phyloP scores from a whole-genome alignment of 2,329 filamentous ascomycete genomes.

The Pseudonectria foliicola region DNA sequence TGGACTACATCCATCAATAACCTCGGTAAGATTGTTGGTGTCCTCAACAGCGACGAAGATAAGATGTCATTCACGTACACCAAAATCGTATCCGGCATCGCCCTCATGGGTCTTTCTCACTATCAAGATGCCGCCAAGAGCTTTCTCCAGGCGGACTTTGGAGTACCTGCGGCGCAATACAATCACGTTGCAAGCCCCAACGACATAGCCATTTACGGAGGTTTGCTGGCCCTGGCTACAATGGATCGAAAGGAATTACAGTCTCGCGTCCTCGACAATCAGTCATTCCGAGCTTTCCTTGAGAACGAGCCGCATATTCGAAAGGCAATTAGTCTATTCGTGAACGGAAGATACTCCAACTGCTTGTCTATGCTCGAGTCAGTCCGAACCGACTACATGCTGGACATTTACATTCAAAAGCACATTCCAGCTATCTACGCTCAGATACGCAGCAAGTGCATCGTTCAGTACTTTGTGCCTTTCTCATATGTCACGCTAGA shows the following conservation, averaged over 20 bases:
- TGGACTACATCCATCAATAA: constrained; percentile 62
- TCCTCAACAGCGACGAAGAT: constrained; percentile 41
- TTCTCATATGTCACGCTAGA: constrained; percentile 81
- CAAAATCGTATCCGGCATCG: constrained; percentile 45
- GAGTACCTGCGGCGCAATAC: constrained; percentile 43
- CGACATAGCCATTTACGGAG: constrained; percentile 87
- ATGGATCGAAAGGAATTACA: constrained; percentile 78
- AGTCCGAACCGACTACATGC: constrained; percentile 78
- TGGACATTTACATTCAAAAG: constrained; percentile 77
- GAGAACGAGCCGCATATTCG: constrained; percentile 92
- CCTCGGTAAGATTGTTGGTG: constrained; percentile 55
- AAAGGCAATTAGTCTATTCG: constrained; percentile 82
- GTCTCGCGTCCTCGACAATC: constrained; percentile 68
- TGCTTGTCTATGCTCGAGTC: constrained; percentile 78
- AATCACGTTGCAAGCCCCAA: constrained; percentile 72
- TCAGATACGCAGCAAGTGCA: constrained; percentile 79
- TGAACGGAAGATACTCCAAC: constrained; percentile 79
- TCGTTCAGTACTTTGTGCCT: constrained; percentile 84
- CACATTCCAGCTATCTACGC: constrained; percentile 66
- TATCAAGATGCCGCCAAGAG: constrained; percentile 58
- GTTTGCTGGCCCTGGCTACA: constrained; percentile 80
- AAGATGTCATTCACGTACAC: constrained; percentile 40
- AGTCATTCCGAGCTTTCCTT: constrained; percentile 74
- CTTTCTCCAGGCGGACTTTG: constrained; percentile 61
- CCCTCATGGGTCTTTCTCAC: constrained; percentile 38